phyloP scores from a whole-genome alignment of 306 rosid species.

The Acacia crassicarpa region DNA sequence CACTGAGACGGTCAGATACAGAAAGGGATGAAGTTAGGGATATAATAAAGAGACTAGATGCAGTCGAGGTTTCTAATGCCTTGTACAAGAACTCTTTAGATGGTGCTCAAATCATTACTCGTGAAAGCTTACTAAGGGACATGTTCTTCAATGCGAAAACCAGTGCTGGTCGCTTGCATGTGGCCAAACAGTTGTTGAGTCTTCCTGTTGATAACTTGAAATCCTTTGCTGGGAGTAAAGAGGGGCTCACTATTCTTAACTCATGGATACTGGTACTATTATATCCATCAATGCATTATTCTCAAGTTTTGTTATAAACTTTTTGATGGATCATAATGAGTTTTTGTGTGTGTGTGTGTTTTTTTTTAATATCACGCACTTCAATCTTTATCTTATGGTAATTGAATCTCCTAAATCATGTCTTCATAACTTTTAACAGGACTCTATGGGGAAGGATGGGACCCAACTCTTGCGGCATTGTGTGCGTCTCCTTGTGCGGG shows the following conservation, averaged over 20 bases:
- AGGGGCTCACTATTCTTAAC: slow-evolving; percentile 83
- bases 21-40: slow-evolving; percentile 99
- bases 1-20: slow-evolving; percentile 72
- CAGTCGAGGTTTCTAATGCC: slow-evolving; percentile 72
- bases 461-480: slow-evolving; percentile 98
- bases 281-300: slow-evolving; percentile 18
- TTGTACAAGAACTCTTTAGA: slow-evolving; percentile 69
- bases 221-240: slow-evolving; percentile 95
- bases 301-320: slow-evolving; percentile 5
- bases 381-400: slow-evolving; percentile 12
- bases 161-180: slow-evolving; percentile 82
- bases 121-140: slow-evolving; percentile 70
- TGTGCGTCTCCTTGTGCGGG: slow-evolving; percentile 96
- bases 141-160: slow-evolving; percentile 83
- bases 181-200: slow-evolving; percentile 79
- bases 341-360: slow-evolving; percentile 16
- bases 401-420: slow-evolving; percentile 30
- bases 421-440: slow-evolving; percentile 49
- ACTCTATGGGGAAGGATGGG: slow-evolving; percentile 98
- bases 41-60: slow-evolving; percentile 82
- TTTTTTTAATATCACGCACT: not conserved
- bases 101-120: slow-evolving; percentile 59
- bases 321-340: slow-evolving; percentile 2
- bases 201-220: slow-evolving; percentile 78
- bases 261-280: slow-evolving; percentile 89